Percentiles rank a stretch among this genome's conserved stretches.
Conservation (phyloP, 257 asterid species). For the Penstemon eatonii region DNA sequence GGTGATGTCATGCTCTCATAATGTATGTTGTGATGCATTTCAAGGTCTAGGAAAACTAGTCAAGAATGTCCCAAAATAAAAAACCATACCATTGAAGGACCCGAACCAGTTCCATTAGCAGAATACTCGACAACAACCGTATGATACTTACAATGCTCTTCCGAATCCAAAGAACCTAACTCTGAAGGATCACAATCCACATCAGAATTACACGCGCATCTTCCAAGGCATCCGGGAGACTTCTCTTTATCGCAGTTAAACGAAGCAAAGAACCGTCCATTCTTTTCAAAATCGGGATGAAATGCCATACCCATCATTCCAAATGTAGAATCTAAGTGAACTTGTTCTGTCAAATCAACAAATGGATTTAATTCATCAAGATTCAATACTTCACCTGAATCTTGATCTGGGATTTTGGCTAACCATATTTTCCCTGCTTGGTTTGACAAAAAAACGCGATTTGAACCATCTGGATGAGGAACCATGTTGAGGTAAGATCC, state of each 20-base stretch:
- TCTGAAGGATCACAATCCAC: conserved; percentile 85
- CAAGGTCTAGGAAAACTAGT: no score
- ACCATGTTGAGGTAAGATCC: conserved; percentile 82
- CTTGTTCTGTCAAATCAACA: conserved; percentile 83
- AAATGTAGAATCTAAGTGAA: conserved; percentile 57
- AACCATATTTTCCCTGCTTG: conserved; percentile 80
- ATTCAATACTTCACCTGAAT: conserved; percentile 60
- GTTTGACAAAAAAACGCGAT: conserved; percentile 77
- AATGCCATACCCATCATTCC: conserved; percentile 98
- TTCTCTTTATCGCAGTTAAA: conserved; percentile 75
- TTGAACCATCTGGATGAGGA: conserved; percentile 91
- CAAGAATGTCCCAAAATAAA: no score
- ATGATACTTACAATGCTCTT: conserved; percentile 67
- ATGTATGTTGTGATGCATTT: no score
- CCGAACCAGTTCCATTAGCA: conserved; percentile 77
- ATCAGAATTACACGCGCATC: conserved; percentile 85
- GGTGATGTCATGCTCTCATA: no score
- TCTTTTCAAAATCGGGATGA: conserved; percentile 68
- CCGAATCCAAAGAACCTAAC: conserved; percentile 46
- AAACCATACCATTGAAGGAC: conserved; percentile 55
- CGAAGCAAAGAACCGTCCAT: conserved; percentile 93
- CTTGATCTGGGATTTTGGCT: conserved; percentile 83
- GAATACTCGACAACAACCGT: conserved; percentile 66
- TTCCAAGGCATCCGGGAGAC: conserved; percentile 69
- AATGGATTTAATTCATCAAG: conserved; percentile 76